Conservation (phyloP, 768 basidiomycete genomes). For the Glaciozyma antarctica region DNA sequence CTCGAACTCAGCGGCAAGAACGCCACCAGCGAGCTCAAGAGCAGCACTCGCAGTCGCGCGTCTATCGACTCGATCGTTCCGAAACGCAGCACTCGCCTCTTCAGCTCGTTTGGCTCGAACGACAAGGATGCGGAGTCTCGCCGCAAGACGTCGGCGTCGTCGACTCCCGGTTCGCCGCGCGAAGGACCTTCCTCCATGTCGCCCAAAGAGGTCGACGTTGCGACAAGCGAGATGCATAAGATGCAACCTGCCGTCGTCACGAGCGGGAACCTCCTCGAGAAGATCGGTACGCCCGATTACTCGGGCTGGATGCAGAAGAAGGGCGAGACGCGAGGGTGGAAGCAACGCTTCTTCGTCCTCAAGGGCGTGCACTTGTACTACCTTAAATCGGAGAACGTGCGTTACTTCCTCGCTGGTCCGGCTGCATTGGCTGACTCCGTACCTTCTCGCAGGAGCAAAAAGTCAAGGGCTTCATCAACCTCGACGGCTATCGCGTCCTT, state of each 20-base stretch:
- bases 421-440: background rate
- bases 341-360: slow-evolving; percentile 77
- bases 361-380: slow-evolving; percentile 88
- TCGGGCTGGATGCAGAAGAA: slow-evolving; percentile 93
- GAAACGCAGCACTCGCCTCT: slow-evolving; percentile 27
- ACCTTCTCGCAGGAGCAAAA: slow-evolving; percentile 61
- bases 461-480: slow-evolving; percentile 92
- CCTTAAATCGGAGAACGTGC: slow-evolving; percentile 53
- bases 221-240: slow-evolving; percentile 13
- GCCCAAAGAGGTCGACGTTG: slow-evolving; percentile 17
- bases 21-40: too few relatives aligned
- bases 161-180: slow-evolving; percentile 8
- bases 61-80: background rate
- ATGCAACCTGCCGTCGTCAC: slow-evolving; percentile 5
- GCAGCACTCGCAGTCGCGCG: slow-evolving; percentile 5
- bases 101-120: slow-evolving; percentile 10
- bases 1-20: too few relatives aligned
- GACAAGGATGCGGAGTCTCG: too few relatives aligned
- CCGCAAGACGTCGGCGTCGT: background rate
- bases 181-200: slow-evolving; percentile 28
- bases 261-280: slow-evolving; percentile 61
- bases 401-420: background rate
- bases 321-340: slow-evolving; percentile 86
- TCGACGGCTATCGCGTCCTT: slow-evolving; percentile 81
- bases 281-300: slow-evolving; percentile 84